Percentiles rank a stretch among this genome's conserved stretches.
phyloP scores from a whole-genome alignment of 1,139 yeast species.

The Suhomyces kunorum region DNA sequence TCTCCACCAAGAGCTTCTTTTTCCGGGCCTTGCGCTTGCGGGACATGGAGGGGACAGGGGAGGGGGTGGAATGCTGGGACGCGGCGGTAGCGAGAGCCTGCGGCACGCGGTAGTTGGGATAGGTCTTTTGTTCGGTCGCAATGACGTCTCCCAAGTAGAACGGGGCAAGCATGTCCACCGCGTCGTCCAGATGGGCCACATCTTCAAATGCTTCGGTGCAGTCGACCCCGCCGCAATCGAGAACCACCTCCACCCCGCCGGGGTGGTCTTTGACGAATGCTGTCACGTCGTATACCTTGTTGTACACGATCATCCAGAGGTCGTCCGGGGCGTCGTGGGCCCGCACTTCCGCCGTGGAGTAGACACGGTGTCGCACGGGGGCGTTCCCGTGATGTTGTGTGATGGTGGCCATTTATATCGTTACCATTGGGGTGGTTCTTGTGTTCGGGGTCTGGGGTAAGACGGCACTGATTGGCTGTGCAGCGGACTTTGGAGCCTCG shows the following conservation, averaged over 20 bases:
- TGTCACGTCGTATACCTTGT: slow-evolving; percentile 62
- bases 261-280: slow-evolving; percentile 56
- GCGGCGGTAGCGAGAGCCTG: background rate
- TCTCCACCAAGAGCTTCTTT: slow-evolving; percentile 18
- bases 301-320: slow-evolving; percentile 68
- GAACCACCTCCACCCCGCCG: slow-evolving; percentile 68
- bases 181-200: slow-evolving; percentile 51
- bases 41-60: background rate
- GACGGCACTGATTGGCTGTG: background rate
- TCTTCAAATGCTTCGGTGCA: slow-evolving; percentile 63
- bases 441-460: background rate
- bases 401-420: slow-evolving; percentile 4
- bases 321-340: slow-evolving; percentile 49
- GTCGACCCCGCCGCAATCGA: slow-evolving; percentile 74
- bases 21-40: slow-evolving; percentile 2
- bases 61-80: too few relatives aligned
- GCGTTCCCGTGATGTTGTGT: slow-evolving; percentile 1
- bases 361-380: slow-evolving; percentile 3
- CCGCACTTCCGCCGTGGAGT: slow-evolving; percentile 38
- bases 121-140: slow-evolving; percentile 21
- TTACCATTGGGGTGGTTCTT: background rate
- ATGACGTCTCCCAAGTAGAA: slow-evolving; percentile 37
- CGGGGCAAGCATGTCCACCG: slow-evolving; percentile 42
- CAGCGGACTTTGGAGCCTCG: background rate
- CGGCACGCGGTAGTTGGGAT: slow-evolving; percentile 15